Conservation (phyloP, 192 early-diverging fungal genomes). For the Coemansia sp. region DNA sequence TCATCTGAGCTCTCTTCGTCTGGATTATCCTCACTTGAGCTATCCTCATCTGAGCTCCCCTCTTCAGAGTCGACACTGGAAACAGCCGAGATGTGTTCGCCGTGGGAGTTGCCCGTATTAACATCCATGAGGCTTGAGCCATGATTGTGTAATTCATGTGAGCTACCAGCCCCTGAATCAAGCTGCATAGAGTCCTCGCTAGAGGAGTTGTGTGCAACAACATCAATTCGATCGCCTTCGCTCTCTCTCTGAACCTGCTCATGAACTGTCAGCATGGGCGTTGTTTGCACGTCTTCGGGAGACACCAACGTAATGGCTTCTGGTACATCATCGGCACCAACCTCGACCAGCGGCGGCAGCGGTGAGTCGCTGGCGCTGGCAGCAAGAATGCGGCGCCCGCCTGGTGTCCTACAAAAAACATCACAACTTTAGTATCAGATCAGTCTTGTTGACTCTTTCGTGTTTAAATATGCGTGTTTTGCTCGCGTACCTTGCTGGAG, state of each 20-base stretch:
- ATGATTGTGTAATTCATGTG: not conserved
- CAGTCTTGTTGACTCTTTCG: not conserved
- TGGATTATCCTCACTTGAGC: not conserved
- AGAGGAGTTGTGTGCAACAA: not conserved
- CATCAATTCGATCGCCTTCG: not conserved
- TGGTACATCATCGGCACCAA: not conserved
- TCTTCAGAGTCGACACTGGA: not conserved
- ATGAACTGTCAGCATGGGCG: too few relatives aligned
- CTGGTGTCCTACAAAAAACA: constrained; percentile 15
- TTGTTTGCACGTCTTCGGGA: not conserved
- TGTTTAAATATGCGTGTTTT: not conserved
- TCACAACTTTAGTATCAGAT: not conserved
- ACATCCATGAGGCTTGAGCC: constrained; percentile 8
- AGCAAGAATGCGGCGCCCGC: constrained; percentile 1
- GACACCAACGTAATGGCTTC: constrained; percentile 9
- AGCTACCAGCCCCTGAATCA: not conserved
- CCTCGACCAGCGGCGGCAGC: constrained; percentile 12
- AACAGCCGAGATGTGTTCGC: not conserved
- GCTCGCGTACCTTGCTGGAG: constrained; percentile 12
- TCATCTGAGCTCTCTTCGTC: not conserved
- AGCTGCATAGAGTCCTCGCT: not conserved
- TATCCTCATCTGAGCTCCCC: not conserved
- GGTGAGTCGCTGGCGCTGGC: constrained; percentile 3
- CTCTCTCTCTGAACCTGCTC: too few relatives aligned
- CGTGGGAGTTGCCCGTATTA: not conserved